Conservation (phyloP, 2,329 filamentous ascomycete genomes). For the Cladosporium sphaerospermum region DNA sequence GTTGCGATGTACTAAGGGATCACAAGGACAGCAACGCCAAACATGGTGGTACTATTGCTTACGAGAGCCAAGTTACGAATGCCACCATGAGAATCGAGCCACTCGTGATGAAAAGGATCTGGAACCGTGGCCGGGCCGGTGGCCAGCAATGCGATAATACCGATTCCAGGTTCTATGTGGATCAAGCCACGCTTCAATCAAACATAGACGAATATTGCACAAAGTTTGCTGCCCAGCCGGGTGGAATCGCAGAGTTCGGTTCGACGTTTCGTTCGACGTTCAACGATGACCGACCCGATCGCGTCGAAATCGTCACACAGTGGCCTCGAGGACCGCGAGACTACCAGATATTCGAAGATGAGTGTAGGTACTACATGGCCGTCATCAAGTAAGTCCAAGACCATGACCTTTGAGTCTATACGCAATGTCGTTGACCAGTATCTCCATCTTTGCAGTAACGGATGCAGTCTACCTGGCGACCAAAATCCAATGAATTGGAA, state of each 20-base stretch:
- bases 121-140: neutral
- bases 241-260: neutral
- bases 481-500: slow-evolving; percentile 12
- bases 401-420: too few species aligned
- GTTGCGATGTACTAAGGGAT: neutral
- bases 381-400: slow-evolving; percentile 1
- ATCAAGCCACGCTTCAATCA: slow-evolving; percentile 1
- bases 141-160: slow-evolving; percentile 6
- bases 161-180: slow-evolving; percentile 1
- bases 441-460: neutral
- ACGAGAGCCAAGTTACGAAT: neutral
- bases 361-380: slow-evolving; percentile 11
- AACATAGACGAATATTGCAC: slow-evolving; percentile 10
- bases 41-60: slow-evolving; percentile 9
- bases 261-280: neutral
- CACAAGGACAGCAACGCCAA: slow-evolving; percentile 1
- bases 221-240: neutral
- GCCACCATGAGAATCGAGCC: slow-evolving; percentile 10
- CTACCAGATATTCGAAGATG: slow-evolving; percentile 10
- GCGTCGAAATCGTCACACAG: neutral
- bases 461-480: neutral
- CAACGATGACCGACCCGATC: slow-evolving; percentile 7
- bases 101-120: slow-evolving; percentile 6
- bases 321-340: slow-evolving; percentile 8
- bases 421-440: too few species aligned